Base-by-base conservation (phyloP, 164 flowering plant genomes). In the Annona squamosa region DNA sequence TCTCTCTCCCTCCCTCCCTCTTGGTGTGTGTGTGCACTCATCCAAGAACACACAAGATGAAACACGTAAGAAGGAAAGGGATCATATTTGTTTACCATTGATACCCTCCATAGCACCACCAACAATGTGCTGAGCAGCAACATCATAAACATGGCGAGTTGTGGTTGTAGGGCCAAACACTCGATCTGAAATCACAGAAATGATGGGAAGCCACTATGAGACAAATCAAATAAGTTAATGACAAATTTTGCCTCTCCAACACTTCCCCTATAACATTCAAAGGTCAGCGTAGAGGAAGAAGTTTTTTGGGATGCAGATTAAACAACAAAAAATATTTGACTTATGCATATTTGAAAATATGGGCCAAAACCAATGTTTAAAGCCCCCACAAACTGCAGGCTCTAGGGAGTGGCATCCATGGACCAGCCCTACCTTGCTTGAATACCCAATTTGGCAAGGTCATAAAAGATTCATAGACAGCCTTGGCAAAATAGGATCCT, bases 111-210 rank as follows among this genome's bases (percentile, higher is more conserved):
- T 95, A 44, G 98, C 87, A 80, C 98, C 94, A 78, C 80, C 81
- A 65, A 95, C 80, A 66, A 90, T 90, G 83, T 90, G 91, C 79
- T 95, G 99, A 48, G 99, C 93, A 77, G 97, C 96, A 72, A 93
- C 85, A 84, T 95, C 99, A 80, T 95, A 93, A 41, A 95, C 98
- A 84, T 93, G 97, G 12, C 93, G 90, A 7, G 98, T 95, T 63
- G 99, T 95, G 48, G 99, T 95, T 65, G 99, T 91, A 62, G 99
- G 99, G 52, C 97, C 99, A 86, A 95, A 95, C 42, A 95, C 99
- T 46, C 97, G 86, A 88, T 95, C 98, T 95, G 70, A 18, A 71
- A 77, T 59, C 76, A 73, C 46, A 26, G 66, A 72, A 47, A 19
- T 63, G 70, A 72, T 37, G 56, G 69, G 71, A 56, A 52, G 13